A percentile compares a stretch with the other conserved stretches of the same genome.
These are phyloP conservation scores for Talaromyces marneffei DNA, from an alignment of 2,329 filamentous ascomycete genomes.

Conservation along the genomic window DNA sequence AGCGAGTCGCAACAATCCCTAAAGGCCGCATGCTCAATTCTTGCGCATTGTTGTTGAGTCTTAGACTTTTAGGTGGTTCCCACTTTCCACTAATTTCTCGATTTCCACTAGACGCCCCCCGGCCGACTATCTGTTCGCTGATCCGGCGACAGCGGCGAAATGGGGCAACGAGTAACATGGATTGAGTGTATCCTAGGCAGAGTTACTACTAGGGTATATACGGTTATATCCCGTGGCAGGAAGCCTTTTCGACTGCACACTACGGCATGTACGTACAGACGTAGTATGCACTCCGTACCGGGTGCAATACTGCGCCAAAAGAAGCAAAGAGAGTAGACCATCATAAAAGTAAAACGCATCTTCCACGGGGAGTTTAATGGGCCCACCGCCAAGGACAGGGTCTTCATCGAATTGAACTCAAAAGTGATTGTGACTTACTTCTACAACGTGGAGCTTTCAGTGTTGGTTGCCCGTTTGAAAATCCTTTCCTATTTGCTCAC, in stretches of 20 bases:
- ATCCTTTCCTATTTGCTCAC: constrained; percentile 1
- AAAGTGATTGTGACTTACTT: constrained; percentile 1
- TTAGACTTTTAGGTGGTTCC: neutral
- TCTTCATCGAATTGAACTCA: constrained; percentile 4
- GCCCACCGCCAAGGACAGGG: constrained; percentile 5
- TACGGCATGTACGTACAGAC: neutral
- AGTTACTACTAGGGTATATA: neutral
- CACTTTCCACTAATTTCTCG: neutral
- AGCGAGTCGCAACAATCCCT: constrained; percentile 8
- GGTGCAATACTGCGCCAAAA: neutral
- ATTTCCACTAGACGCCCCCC: neutral
- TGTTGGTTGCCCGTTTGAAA: neutral
- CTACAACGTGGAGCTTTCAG: constrained; percentile 8
- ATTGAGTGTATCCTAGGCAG: neutral
- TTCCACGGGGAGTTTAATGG: neutral
- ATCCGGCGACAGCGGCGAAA: neutral
- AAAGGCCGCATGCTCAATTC: constrained; percentile 1
- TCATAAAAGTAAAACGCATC: neutral
- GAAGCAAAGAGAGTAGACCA: neutral
- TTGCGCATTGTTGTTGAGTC: neutral
- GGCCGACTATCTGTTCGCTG: neutral
- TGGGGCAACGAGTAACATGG: constrained; percentile 1
- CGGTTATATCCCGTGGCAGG: neutral
- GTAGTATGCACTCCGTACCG: neutral
- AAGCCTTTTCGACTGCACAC: neutral